phyloP scores from a whole-genome alignment of 2,329 filamentous ascomycete species.

The Stemphylium vesicarium region DNA sequence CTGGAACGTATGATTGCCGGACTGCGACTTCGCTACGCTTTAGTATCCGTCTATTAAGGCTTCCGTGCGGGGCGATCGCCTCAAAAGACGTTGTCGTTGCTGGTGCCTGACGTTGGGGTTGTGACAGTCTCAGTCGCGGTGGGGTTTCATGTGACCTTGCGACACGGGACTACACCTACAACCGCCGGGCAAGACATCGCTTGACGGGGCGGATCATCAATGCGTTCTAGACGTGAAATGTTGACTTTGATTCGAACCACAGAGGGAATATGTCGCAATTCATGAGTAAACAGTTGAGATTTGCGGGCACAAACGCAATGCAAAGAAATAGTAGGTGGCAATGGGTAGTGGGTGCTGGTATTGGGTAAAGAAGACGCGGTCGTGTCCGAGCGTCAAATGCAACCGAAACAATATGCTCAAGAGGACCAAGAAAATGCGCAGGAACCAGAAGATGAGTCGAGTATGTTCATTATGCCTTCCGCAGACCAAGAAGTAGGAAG shows the following conservation, averaged over 20 bases:
- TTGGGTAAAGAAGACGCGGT: conserved; percentile 34
- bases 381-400: conserved; percentile 32
- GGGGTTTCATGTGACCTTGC: conserved; percentile 41
- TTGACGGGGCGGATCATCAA: conserved; percentile 30
- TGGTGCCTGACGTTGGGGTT: conserved; percentile 30
- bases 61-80: conserved; percentile 21
- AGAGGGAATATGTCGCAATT: conserved; percentile 10
- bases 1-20: conserved; percentile 45
- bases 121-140: conserved; percentile 39
- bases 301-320: conserved; percentile 39
- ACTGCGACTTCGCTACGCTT: conserved; percentile 40
- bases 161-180: conserved; percentile 36
- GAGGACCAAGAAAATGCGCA: conserved; percentile 24
- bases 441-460: conserved; percentile 34
- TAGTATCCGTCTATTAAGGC: conserved; percentile 28
- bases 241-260: conserved; percentile 14
- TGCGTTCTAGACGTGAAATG: conserved; percentile 30
- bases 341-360: conserved; percentile 28
- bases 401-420: conserved; percentile 33
- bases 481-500: conserved; percentile 2
- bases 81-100: conserved; percentile 20
- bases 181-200: conserved; percentile 21
- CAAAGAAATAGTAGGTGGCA: conserved; percentile 20
- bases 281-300: conserved; percentile 23
- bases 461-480: conserved; percentile 39